These are phyloP conservation scores for Kandelia obovata DNA, from an alignment of 345 rosid species.

Conservation along the genomic window DNA sequence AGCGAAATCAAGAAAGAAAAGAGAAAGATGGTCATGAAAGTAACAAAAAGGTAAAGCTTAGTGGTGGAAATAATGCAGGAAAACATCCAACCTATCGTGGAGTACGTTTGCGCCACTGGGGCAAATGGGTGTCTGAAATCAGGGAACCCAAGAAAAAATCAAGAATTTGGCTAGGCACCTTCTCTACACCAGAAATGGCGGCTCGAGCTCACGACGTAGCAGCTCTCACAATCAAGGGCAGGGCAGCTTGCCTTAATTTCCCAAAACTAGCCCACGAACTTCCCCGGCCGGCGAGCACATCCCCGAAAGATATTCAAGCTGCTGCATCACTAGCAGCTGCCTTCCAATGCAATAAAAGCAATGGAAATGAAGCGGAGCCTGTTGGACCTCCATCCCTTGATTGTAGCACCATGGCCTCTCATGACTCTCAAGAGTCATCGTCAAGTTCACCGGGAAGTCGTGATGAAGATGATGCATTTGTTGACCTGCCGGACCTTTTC, in stretches of 20 bases:
- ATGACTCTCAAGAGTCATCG: slow-evolving; percentile 30
- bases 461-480: slow-evolving; percentile 51
- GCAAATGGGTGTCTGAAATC: slow-evolving; percentile 94
- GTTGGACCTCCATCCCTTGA: slow-evolving; percentile 29
- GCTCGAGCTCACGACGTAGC: slow-evolving; percentile 97
- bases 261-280: slow-evolving; percentile 59
- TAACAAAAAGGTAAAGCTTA: slow-evolving; percentile 16
- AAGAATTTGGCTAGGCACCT: slow-evolving; percentile 92
- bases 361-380: background rate
- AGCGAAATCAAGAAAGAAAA: slow-evolving; percentile 11
- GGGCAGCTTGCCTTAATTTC: slow-evolving; percentile 72
- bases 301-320: slow-evolving; percentile 80
- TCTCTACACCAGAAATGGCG: slow-evolving; percentile 88
- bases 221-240: slow-evolving; percentile 69
- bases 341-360: slow-evolving; percentile 15
- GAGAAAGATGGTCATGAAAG: background rate
- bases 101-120: slow-evolving; percentile 92
- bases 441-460: slow-evolving; percentile 15
- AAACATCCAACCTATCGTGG: slow-evolving; percentile 62
- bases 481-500: slow-evolving; percentile 67
- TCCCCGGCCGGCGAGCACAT: slow-evolving; percentile 62
- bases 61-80: slow-evolving; percentile 7
- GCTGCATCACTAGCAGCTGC: slow-evolving; percentile 80
- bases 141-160: slow-evolving; percentile 89
- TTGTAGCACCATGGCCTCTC: slow-evolving; percentile 27